Conservation (phyloP, 2,329 filamentous ascomycete genomes). For the Aspergillus terreus region DNA sequence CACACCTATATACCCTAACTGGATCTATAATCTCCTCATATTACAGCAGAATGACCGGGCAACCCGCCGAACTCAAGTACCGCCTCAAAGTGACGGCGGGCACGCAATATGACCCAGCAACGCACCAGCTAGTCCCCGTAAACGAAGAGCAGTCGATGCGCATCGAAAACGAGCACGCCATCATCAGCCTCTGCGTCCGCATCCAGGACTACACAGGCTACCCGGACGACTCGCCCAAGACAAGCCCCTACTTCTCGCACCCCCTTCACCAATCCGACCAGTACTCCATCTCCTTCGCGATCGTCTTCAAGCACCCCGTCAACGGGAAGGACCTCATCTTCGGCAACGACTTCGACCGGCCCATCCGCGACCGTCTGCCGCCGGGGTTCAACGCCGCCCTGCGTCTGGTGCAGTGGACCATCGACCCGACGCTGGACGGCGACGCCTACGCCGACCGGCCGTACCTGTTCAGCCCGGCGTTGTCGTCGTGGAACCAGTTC, state of each 20-base stretch:
- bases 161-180: constrained; percentile 62
- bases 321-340: constrained; percentile 74
- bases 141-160: constrained; percentile 63
- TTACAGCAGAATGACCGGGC: too few relatives aligned
- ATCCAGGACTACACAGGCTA: constrained; percentile 67
- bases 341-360: constrained; percentile 91
- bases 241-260: constrained; percentile 72
- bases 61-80: constrained; percentile 45
- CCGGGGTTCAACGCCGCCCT: constrained; percentile 83
- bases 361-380: constrained; percentile 80
- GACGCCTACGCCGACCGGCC: constrained; percentile 85
- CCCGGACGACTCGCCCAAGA: constrained; percentile 64
- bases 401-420: constrained; percentile 80
- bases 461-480: constrained; percentile 76
- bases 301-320: constrained; percentile 67
- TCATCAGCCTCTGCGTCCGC: constrained; percentile 68
- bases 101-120: constrained; percentile 65
- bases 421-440: constrained; percentile 86
- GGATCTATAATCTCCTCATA: too few relatives aligned
- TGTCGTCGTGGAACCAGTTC: constrained; percentile 76
- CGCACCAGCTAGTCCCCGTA: constrained; percentile 71
- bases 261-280: constrained; percentile 70
- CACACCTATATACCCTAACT: neutral
- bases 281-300: constrained; percentile 78
- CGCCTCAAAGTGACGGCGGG: constrained; percentile 79